phyloP scores from a whole-genome alignment of 495 filamentous ascomycete species.

The Penicillium simplicissimum region DNA sequence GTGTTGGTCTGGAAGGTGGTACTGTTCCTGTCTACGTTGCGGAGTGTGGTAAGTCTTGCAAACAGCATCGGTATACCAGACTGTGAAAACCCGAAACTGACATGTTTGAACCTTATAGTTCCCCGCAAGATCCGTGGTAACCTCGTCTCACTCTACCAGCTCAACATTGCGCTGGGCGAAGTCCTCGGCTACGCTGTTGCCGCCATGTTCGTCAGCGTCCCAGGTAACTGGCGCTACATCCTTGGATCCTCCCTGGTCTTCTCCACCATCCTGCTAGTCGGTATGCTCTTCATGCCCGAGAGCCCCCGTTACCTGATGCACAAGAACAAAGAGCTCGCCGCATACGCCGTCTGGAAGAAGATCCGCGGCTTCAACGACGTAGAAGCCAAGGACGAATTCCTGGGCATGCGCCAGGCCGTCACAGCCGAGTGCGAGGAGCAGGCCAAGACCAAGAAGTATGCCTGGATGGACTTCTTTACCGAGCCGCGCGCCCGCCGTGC shows the following conservation, averaged over 20 bases:
- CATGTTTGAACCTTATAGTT: constrained; percentile 24
- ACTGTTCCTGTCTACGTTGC: constrained; percentile 61
- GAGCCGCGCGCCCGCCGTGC: constrained; percentile 58
- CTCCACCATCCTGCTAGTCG: constrained; percentile 58
- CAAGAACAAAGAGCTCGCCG: constrained; percentile 48
- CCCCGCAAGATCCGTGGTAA: constrained; percentile 58
- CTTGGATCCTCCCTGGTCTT: constrained; percentile 65
- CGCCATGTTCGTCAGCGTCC: constrained; percentile 59
- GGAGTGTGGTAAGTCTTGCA: constrained; percentile 38
- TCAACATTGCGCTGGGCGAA: constrained; percentile 64
- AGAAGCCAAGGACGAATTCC: constrained; percentile 59
- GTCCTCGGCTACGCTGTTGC: constrained; percentile 63
- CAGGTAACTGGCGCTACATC: constrained; percentile 64
- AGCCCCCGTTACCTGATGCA: constrained; percentile 59
- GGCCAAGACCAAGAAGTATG: constrained; percentile 41
- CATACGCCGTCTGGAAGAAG: constrained; percentile 61
- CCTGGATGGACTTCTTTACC: constrained; percentile 65
- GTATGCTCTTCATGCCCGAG: constrained; percentile 62
- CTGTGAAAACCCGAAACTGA: background rate
- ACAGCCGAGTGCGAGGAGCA: constrained; percentile 46
- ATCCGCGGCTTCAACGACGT: constrained; percentile 53
- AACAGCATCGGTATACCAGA: background rate
- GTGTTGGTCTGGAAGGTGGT: constrained; percentile 62
- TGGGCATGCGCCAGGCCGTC: constrained; percentile 60
- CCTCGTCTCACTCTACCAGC: constrained; percentile 61